Percentiles rank a stretch among this genome's conserved stretches.
These are phyloP conservation scores for Syncephalastrum racemosum DNA, from an alignment of 371 early-diverging fungal genomes.

Conservation along the genomic window DNA sequence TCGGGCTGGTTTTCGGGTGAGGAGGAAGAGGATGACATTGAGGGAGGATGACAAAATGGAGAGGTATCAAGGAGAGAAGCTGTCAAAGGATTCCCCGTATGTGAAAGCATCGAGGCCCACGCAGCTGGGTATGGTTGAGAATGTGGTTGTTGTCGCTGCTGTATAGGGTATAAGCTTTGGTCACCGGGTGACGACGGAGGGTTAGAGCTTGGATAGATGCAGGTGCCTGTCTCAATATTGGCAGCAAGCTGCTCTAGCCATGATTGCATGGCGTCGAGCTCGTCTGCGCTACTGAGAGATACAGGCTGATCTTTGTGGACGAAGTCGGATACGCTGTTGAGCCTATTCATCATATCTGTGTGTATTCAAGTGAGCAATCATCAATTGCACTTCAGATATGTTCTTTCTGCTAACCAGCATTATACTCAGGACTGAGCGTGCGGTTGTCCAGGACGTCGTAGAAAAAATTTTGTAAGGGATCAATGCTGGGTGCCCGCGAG, in stretches of 20 bases:
- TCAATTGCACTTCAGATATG: slow-evolving; percentile 43
- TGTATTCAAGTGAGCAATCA: slow-evolving; percentile 42
- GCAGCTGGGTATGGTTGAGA: slow-evolving; percentile 14
- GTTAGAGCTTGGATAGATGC: slow-evolving; percentile 20
- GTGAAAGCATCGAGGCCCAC: slow-evolving; percentile 6
- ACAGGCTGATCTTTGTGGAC: too few relatives aligned
- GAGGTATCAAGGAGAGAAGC: slow-evolving; percentile 1
- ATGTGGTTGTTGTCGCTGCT: background rate
- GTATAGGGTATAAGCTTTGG: background rate
- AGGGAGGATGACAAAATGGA: background rate
- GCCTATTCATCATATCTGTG: slow-evolving; percentile 20
- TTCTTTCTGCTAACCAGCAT: slow-evolving; percentile 42
- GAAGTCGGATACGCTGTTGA: slow-evolving; percentile 20
- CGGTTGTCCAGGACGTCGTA: slow-evolving; percentile 45
- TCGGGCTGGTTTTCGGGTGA: too few relatives aligned
- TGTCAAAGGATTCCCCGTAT: slow-evolving; percentile 9
- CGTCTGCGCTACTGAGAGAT: slow-evolving; percentile 36
- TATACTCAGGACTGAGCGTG: slow-evolving; percentile 40
- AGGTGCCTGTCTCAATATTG: slow-evolving; percentile 37
- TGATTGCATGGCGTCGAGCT: slow-evolving; percentile 40
- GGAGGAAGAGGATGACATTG: background rate
- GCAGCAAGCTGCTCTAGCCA: slow-evolving; percentile 53
- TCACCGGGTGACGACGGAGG: too few relatives aligned
- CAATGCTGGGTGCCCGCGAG: background rate
- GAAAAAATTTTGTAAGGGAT: slow-evolving; percentile 43